These are phyloP conservation scores for Spergularia bocconei DNA, from an alignment of 148 eudicot genomes.

Conservation along the genomic window DNA sequence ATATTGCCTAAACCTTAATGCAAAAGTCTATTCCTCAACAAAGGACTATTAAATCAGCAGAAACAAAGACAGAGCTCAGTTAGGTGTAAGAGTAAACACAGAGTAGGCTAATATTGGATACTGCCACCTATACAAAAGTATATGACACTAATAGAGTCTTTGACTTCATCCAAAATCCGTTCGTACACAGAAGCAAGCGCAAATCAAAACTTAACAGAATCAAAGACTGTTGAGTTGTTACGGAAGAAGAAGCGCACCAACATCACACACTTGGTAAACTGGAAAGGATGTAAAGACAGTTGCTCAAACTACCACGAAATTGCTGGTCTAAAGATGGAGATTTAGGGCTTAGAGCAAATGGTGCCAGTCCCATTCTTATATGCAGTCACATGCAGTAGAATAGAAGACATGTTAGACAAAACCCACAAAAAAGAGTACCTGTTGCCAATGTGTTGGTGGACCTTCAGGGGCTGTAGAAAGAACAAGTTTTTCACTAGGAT, in stretches of 20 bases:
- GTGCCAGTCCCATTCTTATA: neutral
- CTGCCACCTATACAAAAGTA: no score
- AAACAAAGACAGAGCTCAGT: no score
- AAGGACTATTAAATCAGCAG: no score
- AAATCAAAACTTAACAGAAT: no score
- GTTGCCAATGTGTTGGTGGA: slow-evolving; percentile 99
- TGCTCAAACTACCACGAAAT: neutral
- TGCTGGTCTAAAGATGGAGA: neutral
- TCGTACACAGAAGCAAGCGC: no score
- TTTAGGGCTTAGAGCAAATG: neutral
- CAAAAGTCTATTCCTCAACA: no score
- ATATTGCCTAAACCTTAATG: no score
- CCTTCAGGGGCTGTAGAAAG: slow-evolving; percentile 97
- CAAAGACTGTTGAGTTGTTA: no score
- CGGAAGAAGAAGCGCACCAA: neutral
- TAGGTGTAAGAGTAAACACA: no score
- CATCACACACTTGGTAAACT: neutral
- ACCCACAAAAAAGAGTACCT: slow-evolving; percentile 41
- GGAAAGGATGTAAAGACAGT: neutral
- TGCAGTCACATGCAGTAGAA: neutral
- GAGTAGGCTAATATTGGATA: no score
- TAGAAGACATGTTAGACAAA: neutral
- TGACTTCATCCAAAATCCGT: no score
- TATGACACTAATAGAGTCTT: no score
- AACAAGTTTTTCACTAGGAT: slow-evolving; percentile 70